phyloP scores from a whole-genome alignment of 441 rosid genomes.

The Manihot esculenta region DNA sequence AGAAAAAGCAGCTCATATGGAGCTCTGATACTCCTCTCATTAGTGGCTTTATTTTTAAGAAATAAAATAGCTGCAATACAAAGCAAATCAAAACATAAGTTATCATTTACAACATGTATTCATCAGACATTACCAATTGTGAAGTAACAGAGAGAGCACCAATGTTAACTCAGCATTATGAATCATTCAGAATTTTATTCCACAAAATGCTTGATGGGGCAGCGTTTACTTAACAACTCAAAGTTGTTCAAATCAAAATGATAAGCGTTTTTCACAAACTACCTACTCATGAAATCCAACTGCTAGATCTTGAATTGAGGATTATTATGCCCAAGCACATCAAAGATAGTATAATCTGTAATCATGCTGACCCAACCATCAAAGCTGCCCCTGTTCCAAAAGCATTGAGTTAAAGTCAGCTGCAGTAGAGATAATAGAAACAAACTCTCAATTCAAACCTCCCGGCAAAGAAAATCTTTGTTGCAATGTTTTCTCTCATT shows the following conservation, averaged over 20 bases:
- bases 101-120: background rate
- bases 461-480: background rate
- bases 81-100: background rate
- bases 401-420: slow-evolving; percentile 14
- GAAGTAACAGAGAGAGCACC: too few species aligned
- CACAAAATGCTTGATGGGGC: background rate
- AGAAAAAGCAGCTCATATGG: too few species aligned
- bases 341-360: background rate
- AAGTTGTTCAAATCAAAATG: slow-evolving; percentile 22
- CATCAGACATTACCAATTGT: background rate
- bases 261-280: slow-evolving; percentile 11
- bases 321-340: slow-evolving; percentile 20
- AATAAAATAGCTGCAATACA: background rate
- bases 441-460: too few species aligned
- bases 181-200: background rate
- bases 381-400: slow-evolving; percentile 25
- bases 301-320: slow-evolving; percentile 7
- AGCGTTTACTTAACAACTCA: slow-evolving; percentile 3
- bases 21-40: too few species aligned
- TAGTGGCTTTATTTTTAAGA: too few species aligned
- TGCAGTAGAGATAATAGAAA: background rate
- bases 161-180: background rate
- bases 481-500: background rate
- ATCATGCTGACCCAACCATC: background rate
- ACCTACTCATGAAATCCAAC: slow-evolving; percentile 22